Percentiles rank a stretch among this genome's conserved stretches.
Conservation (phyloP, 2,329 filamentous ascomycete genomes). For the Rutstroemia sp. region DNA sequence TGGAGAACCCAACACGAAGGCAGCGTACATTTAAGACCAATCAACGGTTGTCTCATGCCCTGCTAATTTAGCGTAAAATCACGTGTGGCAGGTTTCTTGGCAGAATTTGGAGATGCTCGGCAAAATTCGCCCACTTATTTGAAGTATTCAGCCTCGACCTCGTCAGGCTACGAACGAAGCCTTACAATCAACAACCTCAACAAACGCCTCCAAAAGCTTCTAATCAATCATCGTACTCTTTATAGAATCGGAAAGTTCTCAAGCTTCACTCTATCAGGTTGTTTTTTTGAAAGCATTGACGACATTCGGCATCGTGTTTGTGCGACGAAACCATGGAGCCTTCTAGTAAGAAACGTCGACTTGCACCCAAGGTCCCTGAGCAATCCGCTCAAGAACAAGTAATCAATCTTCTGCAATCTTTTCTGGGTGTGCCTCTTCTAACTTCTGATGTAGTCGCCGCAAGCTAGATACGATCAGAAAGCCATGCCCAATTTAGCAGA, state of each 20-base stretch:
- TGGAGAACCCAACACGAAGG: too few relatives aligned
- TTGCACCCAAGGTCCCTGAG: constrained; percentile 30
- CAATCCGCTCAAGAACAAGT: constrained; percentile 29
- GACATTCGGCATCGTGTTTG: background rate
- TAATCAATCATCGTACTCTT: constrained; percentile 4
- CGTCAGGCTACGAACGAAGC: constrained; percentile 9
- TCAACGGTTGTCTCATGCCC: too few relatives aligned
- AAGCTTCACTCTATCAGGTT: background rate
- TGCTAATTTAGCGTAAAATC: too few relatives aligned
- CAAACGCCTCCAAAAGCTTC: background rate
- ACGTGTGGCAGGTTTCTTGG: too few relatives aligned
- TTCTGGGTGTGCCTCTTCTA: constrained; percentile 8
- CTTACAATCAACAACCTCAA: constrained; percentile 8
- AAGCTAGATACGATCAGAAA: constrained; percentile 27
- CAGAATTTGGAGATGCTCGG: background rate
- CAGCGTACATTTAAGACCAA: too few relatives aligned
- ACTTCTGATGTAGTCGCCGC: constrained; percentile 19
- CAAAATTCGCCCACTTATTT: constrained; percentile 1
- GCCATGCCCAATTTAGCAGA: constrained; percentile 24
- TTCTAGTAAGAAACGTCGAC: constrained; percentile 30
- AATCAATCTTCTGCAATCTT: constrained; percentile 9
- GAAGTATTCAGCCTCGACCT: constrained; percentile 10
- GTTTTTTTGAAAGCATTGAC: background rate
- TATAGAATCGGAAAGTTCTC: background rate
- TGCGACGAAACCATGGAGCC: constrained; percentile 18